phyloP scores from a whole-genome alignment of 148 eudicot genomes.

The Vaccinium myrtillus region DNA sequence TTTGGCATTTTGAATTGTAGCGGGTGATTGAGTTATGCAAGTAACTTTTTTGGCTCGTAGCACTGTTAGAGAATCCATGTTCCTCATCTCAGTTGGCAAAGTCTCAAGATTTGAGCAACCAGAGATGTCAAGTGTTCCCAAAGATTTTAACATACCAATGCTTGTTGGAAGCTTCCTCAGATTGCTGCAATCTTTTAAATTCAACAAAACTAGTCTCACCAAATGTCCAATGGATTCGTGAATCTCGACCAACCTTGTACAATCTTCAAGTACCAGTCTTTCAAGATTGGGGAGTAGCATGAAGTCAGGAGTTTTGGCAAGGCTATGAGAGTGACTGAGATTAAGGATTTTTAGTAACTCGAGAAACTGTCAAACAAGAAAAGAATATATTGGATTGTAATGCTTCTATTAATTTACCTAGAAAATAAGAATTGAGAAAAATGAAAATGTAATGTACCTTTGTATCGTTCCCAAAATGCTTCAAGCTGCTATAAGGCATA shows the following conservation, averaged over 20 bases:
- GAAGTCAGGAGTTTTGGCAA: neutral
- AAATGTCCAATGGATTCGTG: slow-evolving; percentile 2
- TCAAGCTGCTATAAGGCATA: neutral
- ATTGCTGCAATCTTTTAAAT: neutral
- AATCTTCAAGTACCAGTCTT: neutral
- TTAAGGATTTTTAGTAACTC: neutral
- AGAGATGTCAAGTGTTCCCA: neutral
- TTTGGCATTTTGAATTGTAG: neutral
- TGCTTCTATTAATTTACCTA: neutral
- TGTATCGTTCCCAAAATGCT: neutral
- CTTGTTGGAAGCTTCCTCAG: slow-evolving; percentile 1
- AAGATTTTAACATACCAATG: neutral
- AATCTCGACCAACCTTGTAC: slow-evolving; percentile 7
- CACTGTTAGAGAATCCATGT: neutral
- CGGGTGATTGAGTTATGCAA: neutral
- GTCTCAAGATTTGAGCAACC: slow-evolving; percentile 12
- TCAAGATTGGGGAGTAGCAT: neutral
- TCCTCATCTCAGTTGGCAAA: neutral
- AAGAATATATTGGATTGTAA: no score
- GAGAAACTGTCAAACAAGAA: neutral
- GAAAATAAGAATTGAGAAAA: neutral
- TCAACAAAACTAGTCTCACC: neutral
- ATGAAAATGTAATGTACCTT: neutral
- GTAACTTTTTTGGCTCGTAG: neutral
- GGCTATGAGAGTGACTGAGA: slow-evolving; percentile 8